These are phyloP conservation scores for Falciphora oryzae DNA, from an alignment of 2,329 filamentous ascomycete species.

Conservation along the genomic window DNA sequence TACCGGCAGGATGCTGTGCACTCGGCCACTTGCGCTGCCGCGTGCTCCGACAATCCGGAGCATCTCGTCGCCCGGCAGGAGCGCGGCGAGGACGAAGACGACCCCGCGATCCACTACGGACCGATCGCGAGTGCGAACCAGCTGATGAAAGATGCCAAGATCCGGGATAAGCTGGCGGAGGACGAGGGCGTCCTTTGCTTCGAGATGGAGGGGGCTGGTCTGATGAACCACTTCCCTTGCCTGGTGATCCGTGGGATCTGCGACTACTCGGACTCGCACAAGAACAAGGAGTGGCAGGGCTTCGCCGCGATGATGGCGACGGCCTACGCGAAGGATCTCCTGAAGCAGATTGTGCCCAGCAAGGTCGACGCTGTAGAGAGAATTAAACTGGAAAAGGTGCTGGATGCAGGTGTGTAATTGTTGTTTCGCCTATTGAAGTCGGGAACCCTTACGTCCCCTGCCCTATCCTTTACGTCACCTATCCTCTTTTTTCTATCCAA, in stretches of 20 bases:
- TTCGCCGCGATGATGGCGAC: constrained; percentile 22
- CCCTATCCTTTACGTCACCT: no score
- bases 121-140: no score
- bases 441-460: no score
- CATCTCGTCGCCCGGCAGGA: constrained; percentile 7
- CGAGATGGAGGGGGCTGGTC: constrained; percentile 29
- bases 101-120: constrained; percentile 28
- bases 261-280: no score
- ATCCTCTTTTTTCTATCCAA: no score
- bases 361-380: neutral
- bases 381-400: neutral
- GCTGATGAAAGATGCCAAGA: constrained; percentile 23
- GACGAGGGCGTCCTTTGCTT: constrained; percentile 25
- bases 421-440: no score
- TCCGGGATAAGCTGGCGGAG: constrained; percentile 20
- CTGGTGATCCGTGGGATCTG: constrained; percentile 24
- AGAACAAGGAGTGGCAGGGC: no score
- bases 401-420: no score
- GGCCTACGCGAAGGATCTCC: constrained; percentile 17
- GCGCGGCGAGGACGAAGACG: constrained; percentile 18
- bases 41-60: neutral
- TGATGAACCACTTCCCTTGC: constrained; percentile 24
- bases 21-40: constrained; percentile 2
- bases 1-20: neutral
- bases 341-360: neutral